Evolutionary conservation across 1,284 basidiomycete genomes (phyloP).

Genomic region (Apiotrichum veenhuisii): DNA sequence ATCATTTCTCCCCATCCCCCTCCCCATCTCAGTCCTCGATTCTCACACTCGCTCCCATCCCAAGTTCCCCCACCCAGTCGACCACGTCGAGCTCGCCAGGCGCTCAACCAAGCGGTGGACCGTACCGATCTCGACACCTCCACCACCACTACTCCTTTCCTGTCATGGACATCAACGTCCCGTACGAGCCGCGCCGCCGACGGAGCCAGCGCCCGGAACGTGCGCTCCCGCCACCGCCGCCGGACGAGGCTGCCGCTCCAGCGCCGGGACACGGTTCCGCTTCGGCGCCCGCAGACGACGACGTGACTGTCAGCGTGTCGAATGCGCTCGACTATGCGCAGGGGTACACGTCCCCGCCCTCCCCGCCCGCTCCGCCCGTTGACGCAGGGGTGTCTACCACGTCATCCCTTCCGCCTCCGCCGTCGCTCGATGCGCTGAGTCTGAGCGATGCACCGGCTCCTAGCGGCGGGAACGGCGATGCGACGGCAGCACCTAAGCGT

Average conservation of each 20-base stretch:
- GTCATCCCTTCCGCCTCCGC: background rate
- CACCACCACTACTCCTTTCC: background rate
- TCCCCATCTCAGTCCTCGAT: too few species aligned
- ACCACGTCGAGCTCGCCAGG: too few species aligned
- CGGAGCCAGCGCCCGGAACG: conserved; percentile 25
- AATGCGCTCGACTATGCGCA: conserved; percentile 30
- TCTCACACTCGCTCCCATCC: too few species aligned
- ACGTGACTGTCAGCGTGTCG: conserved; percentile 21
- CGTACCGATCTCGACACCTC: too few species aligned
- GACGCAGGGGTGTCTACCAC: background rate
- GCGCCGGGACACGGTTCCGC: too few species aligned
- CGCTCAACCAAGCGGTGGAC: too few species aligned
- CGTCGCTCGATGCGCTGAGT: background rate
- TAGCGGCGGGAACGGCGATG: background rate
- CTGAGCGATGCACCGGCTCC: background rate
- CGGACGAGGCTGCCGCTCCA: conserved; percentile 16
- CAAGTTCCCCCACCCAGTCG: too few species aligned
- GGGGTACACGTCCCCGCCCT: conserved; percentile 35
- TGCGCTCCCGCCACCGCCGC: conserved; percentile 29
- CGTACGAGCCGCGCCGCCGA: conserved; percentile 33
- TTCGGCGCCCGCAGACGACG: conserved; percentile 14
- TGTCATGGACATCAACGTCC: conserved; percentile 10
- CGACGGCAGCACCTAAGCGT: background rate
- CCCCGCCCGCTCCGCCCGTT: conserved; percentile 26
- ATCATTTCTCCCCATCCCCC: too few species aligned